Evolutionary conservation across 2,329 filamentous ascomycete genomes (phyloP), one percentile per base, ranked within the genome.

Genomic region (Pseudocercospora crystallina): DNA sequence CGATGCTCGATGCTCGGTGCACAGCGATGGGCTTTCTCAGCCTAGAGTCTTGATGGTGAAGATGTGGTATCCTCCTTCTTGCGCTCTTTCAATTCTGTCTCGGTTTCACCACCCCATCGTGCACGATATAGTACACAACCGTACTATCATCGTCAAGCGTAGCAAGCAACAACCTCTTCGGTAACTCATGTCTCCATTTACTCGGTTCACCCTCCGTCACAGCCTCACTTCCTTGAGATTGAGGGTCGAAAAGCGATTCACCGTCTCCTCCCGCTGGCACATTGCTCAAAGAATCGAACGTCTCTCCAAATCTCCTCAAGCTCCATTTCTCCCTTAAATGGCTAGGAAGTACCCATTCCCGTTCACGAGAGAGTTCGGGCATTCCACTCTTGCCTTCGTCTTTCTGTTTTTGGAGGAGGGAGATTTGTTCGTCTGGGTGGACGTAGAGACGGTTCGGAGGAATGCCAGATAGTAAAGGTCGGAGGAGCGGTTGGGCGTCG

Each of bases 51-150:
- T 26, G 20, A 26, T 26, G 20, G 20, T 7, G 20, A 26, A 26
- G 20, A 26, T 26, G 20, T 26, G 20, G 20, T 26, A 4, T 26
- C 7, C 3, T 26, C 20, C 20, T 26, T 26, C 20, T 26, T 26
- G 7, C 4, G 20, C 20, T 26, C 20, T 7, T 26, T 79, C 73
- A 92, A 67, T 94, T 94, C 69, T 92, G 89, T 50, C 89, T 78
- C 17, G 89, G 89, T 74, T 92, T 94, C 46, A 92, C 87, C 57
- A 91, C 83, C n/a, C 88, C 89, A 68, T 92, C 87, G 63, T 92
- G 88, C 68, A 92, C 82, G 56, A 91, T 79, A 66, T 94, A 94
- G 71, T 92, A 94, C 35, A 89, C 86, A 13, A 94, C 79, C 0
- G 89, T 92, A 58, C 88, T 91, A 70, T 94, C 89, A 61, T 87